A percentile compares a stretch with the other conserved stretches of the same genome.
Conservation (phyloP, 2,329 filamentous ascomycete genomes). For the Neonectria punicea region DNA sequence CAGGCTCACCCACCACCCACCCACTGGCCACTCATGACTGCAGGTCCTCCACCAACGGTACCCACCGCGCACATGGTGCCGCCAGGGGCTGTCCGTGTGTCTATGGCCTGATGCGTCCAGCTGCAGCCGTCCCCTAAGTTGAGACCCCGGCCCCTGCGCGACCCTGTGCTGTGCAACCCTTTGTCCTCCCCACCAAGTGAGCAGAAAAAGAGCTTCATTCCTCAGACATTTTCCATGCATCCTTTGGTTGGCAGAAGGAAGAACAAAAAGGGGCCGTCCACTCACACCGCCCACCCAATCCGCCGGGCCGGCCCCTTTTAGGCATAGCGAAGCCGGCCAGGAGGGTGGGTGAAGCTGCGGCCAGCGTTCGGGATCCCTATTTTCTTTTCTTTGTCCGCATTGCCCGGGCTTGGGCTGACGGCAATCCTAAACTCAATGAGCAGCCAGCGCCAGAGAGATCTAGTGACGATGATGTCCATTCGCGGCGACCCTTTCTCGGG, state of each 20-base stretch:
- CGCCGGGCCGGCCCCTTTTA: slow-evolving; percentile 24
- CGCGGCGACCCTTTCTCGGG: background rate
- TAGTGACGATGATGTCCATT: background rate
- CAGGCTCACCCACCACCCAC: no score
- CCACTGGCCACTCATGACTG: background rate
- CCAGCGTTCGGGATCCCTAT: slow-evolving; percentile 10
- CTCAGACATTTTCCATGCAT: slow-evolving; percentile 4
- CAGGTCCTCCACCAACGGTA: slow-evolving; percentile 3
- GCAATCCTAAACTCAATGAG: background rate
- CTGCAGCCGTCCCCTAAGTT: slow-evolving; percentile 28
- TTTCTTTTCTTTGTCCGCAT: slow-evolving; percentile 2
- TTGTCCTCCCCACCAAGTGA: slow-evolving; percentile 10
- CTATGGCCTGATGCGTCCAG: slow-evolving; percentile 34
- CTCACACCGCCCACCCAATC: slow-evolving; percentile 31
- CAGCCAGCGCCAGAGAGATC: background rate
- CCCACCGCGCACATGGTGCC: slow-evolving; percentile 32
- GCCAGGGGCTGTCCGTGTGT: slow-evolving; percentile 32
- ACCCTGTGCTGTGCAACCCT: slow-evolving; percentile 30
- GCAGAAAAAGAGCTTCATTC: background rate
- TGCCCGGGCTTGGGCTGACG: background rate
- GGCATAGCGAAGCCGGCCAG: background rate
- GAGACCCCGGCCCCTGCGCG: background rate
- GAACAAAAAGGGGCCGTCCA: slow-evolving; percentile 32
- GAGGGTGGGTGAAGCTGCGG: slow-evolving; percentile 8
- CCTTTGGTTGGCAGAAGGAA: slow-evolving; percentile 29